These are phyloP conservation scores for Amorphotheca resinae DNA, from an alignment of 495 filamentous ascomycete genomes.

Conservation along the genomic window DNA sequence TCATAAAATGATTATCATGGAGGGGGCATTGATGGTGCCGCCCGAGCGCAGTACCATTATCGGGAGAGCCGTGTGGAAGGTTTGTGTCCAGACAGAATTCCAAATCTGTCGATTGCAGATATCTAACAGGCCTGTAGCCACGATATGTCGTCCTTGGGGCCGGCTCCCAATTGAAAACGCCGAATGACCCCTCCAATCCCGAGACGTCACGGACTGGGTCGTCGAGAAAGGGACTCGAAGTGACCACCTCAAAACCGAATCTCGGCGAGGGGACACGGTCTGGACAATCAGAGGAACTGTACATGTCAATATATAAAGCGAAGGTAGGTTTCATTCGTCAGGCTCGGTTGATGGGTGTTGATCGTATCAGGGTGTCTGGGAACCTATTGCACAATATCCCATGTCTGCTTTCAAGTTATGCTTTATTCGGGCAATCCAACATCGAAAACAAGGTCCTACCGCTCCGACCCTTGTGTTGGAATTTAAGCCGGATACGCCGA, in stretches of 20 bases:
- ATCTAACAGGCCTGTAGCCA: constrained; percentile 12
- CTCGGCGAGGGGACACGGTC: constrained; percentile 11
- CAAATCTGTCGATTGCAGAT: neutral
- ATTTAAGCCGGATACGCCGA: constrained; percentile 35
- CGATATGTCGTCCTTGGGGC: constrained; percentile 21
- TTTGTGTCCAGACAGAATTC: constrained; percentile 16
- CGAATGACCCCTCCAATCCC: constrained; percentile 4
- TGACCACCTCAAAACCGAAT: constrained; percentile 15
- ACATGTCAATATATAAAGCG: constrained; percentile 41
- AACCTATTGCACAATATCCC: constrained; percentile 36
- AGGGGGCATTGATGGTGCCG: constrained; percentile 40
- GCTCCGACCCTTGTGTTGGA: constrained; percentile 38
- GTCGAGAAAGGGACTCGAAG: constrained; percentile 14
- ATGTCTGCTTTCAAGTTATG: constrained; percentile 37
- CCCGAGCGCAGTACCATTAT: constrained; percentile 44
- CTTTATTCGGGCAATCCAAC: constrained; percentile 37
- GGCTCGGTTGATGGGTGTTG: neutral
- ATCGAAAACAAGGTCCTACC: constrained; percentile 38
- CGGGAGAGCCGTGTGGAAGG: constrained; percentile 45
- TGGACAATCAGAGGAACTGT: constrained; percentile 27
- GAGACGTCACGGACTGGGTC: neutral
- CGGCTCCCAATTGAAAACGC: constrained; percentile 9
- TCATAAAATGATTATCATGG: constrained; percentile 31
- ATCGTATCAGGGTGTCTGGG: constrained; percentile 38
- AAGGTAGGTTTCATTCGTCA: constrained; percentile 26